Percentiles rank a stretch among this genome's conserved stretches.
Evolutionary conservation across 1,284 basidiomycete species (phyloP).

Genomic region (Puccinia brachypodii): DNA sequence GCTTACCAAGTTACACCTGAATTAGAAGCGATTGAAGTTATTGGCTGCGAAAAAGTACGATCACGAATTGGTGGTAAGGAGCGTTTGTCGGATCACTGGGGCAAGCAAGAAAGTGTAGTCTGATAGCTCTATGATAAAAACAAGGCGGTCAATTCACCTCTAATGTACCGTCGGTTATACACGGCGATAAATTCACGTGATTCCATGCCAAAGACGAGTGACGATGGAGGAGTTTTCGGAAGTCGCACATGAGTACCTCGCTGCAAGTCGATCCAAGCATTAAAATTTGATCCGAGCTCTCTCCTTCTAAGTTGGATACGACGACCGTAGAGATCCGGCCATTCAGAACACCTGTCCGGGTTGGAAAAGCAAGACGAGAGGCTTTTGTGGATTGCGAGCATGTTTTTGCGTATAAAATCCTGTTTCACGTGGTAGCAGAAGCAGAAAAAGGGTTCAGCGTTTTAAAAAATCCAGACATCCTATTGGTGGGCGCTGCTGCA

Average conservation of each 20-base stretch:
- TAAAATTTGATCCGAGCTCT: not conserved
- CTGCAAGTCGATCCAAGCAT: not conserved
- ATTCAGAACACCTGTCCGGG: not conserved
- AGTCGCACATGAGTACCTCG: not conserved
- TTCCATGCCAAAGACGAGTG: not conserved
- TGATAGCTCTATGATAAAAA: not conserved
- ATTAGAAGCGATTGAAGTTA: slow-evolving; percentile 13
- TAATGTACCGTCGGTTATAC: not conserved
- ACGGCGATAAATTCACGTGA: not conserved
- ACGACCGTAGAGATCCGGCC: not conserved
- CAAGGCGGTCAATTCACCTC: not conserved
- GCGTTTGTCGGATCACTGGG: not conserved
- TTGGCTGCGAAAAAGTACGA: not conserved
- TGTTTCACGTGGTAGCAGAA: not conserved
- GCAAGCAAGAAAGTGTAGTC: not conserved
- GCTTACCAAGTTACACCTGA: slow-evolving; percentile 4
- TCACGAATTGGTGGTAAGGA: not conserved
- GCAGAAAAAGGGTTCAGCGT: not conserved
- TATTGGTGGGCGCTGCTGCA: not conserved
- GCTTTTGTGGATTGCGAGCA: not conserved
- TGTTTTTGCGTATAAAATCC: not conserved
- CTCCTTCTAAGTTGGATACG: not conserved
- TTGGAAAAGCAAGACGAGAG: not conserved
- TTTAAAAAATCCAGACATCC: not conserved
- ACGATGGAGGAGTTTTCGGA: not conserved